Evolutionary conservation across 2,329 filamentous ascomycete species (phyloP).

Genomic region (Aspergillus tanneri): DNA sequence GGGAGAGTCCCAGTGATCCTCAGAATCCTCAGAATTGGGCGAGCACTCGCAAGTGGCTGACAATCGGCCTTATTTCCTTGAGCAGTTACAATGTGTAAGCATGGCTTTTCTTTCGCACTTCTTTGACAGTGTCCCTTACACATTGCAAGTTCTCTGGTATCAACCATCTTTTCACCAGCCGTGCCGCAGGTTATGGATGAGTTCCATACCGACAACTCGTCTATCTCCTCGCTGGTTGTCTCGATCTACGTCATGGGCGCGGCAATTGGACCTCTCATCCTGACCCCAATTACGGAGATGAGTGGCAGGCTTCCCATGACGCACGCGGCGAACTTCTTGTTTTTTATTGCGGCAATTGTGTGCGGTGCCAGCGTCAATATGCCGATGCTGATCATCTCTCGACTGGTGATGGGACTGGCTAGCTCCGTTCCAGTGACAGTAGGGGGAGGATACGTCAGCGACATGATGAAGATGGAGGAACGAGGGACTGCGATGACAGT

Average conservation of each 20-base stretch:
- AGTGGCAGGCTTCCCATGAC: conserved; percentile 61
- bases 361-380: conserved; percentile 60
- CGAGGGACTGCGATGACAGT: conserved; percentile 52
- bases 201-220: conserved; percentile 42
- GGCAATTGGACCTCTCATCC: conserved; percentile 55
- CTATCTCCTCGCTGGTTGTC: conserved; percentile 52
- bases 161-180: conserved; percentile 42
- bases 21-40: conserved; percentile 21
- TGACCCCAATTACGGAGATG: conserved; percentile 61
- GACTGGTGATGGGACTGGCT: conserved; percentile 48
- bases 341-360: conserved; percentile 61
- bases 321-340: conserved; percentile 56
- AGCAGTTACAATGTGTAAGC: conserved; percentile 21
- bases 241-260: conserved; percentile 61
- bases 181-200: conserved; percentile 42
- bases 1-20: conserved; percentile 17
- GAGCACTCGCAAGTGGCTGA: conserved; percentile 17
- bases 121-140: too few relatives aligned
- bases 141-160: conserved; percentile 30
- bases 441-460: conserved; percentile 53
- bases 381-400: conserved; percentile 53
- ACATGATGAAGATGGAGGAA: conserved; percentile 50
- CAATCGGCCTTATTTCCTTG: conserved; percentile 19
- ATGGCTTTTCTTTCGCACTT: too few relatives aligned
- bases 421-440: conserved; percentile 51